Evolutionary conservation across 495 filamentous ascomycete genomes (phyloP), one percentile per base, ranked within the genome.

Genomic region (Xylaria telfairii): DNA sequence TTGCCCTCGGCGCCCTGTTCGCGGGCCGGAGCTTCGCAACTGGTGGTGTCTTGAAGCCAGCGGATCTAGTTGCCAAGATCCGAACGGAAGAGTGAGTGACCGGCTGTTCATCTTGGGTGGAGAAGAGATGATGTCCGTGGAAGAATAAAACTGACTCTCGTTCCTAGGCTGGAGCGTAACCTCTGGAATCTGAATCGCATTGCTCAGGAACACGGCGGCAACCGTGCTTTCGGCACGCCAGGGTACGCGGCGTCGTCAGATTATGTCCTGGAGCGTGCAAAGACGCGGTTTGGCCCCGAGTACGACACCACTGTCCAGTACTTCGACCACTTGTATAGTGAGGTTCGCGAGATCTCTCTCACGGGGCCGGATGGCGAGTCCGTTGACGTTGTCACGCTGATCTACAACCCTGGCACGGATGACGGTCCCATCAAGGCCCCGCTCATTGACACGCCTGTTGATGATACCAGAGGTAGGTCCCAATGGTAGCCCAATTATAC

Each of bases 161-260:
- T 13, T 30, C 12, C 57, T 28, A 77, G 74, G 30, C 59, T 79
- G 17, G 72, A 75, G 66, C 66, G 62, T 34, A 81, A 78, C 49
- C 78, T 86, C n/a, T 76, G 78, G 51, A 73, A 77, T 42, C 70
- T 82, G 12, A 46, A 80, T 57, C 61, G 71, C 13, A 83, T 83
- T 62, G 80, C 76, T 2, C 56, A 69, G 30, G 68, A 72, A 19
- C 79, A 82, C 62, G 78, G 78, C 26, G 78, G 77, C 10, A 83
- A 83, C 60, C 76, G 81, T 46, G 82, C 80, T 53, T 83, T 82
- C 66, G 81, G 82, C 13, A 61, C 76, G 28, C 76, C 80, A 0
- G 82, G 81, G 3, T 83, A 80, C 72, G 56, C 62, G 9, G 82
- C 80, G 7, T 81, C 81, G 1, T 73, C 76, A 12, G 78, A 84